These are phyloP conservation scores for Metrosideros polymorpha DNA, from an alignment of 441 rosid genomes.

Conservation along the genomic window DNA sequence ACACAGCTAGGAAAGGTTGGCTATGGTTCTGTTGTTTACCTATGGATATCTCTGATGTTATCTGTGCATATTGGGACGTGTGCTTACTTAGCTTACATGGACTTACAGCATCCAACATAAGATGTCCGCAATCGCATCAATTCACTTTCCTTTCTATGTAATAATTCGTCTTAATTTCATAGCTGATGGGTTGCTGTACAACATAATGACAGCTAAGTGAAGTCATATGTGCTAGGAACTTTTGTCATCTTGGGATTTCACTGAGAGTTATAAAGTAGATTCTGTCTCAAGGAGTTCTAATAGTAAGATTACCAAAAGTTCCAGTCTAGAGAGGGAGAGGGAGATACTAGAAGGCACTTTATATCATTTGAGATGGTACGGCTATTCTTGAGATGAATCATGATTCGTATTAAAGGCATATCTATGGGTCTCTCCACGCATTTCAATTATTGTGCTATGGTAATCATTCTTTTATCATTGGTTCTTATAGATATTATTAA, in stretches of 20 bases:
- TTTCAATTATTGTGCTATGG: background rate
- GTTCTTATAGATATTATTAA: background rate
- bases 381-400: background rate
- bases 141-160: background rate
- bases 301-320: background rate
- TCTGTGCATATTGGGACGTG: background rate
- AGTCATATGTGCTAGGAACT: background rate
- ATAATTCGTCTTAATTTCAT: background rate
- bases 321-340: background rate
- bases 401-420: background rate
- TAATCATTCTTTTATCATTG: background rate
- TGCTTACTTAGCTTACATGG: background rate
- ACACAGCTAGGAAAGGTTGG: constrained; percentile 64
- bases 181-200: rapidly evolving
- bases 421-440: background rate
- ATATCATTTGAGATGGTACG: background rate
- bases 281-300: background rate
- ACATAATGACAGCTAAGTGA: background rate
- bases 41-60: background rate
- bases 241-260: background rate
- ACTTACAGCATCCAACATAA: background rate
- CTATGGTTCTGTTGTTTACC: background rate
- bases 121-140: rapidly evolving
- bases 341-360: background rate
- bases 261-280: background rate